Percentiles rank a stretch among this genome's conserved stretches.
Conservation (phyloP, 2,329 filamentous ascomycete species). For the Zymoseptoria passerinii region DNA sequence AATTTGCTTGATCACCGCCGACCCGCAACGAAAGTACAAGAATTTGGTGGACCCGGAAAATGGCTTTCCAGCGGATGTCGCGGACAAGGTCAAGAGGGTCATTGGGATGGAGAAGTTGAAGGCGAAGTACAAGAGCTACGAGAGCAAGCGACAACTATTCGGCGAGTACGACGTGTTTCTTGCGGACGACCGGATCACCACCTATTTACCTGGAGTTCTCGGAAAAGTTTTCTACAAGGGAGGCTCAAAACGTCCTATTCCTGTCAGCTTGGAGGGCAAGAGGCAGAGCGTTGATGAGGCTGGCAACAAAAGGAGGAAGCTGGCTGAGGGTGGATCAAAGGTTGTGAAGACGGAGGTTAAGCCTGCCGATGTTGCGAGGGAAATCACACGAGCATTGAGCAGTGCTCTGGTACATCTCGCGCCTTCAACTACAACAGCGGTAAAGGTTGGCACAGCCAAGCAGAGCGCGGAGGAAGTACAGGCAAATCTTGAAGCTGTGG, state of each 20-base stretch:
- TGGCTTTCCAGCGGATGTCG: slow-evolving; percentile 44
- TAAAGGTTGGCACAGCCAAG: slow-evolving; percentile 68
- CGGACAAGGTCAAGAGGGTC: slow-evolving; percentile 48
- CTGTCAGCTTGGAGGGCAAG: slow-evolving; percentile 61
- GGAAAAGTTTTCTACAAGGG: slow-evolving; percentile 90
- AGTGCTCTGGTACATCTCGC: slow-evolving; percentile 74
- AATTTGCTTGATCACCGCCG: slow-evolving; percentile 79
- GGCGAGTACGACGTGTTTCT: slow-evolving; percentile 89
- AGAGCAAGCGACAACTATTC: slow-evolving; percentile 73
- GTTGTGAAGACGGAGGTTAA: slow-evolving; percentile 43
- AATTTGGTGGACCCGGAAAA: slow-evolving; percentile 64
- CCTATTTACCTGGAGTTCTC: slow-evolving; percentile 63
- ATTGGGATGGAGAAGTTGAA: slow-evolving; percentile 81
- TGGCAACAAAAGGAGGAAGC: slow-evolving; percentile 41
- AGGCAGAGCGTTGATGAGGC: slow-evolving; percentile 41
- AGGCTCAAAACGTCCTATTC: slow-evolving; percentile 76
- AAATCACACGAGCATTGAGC: slow-evolving; percentile 69
- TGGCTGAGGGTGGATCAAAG: slow-evolving; percentile 32
- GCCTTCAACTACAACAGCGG: slow-evolving; percentile 68
- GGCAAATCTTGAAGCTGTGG: slow-evolving; percentile 71
- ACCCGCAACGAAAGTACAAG: slow-evolving; percentile 80
- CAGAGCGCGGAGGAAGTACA: slow-evolving; percentile 68
- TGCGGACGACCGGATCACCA: slow-evolving; percentile 76
- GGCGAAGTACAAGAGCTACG: slow-evolving; percentile 81
- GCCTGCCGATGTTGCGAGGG: slow-evolving; percentile 62